phyloP scores from a whole-genome alignment of 495 filamentous ascomycete genomes.

The Jackrogersella multiformis region DNA sequence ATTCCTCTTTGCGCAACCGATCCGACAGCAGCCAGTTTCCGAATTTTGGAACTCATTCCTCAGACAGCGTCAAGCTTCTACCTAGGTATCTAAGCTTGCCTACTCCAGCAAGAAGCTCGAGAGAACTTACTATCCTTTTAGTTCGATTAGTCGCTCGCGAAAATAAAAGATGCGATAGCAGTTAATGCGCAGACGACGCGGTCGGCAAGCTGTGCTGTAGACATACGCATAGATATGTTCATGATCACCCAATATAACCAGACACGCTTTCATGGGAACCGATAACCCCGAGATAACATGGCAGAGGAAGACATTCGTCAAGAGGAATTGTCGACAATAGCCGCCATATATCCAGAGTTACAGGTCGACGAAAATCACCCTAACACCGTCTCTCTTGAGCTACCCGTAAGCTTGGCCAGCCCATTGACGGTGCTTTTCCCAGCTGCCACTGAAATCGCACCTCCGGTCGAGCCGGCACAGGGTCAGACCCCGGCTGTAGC shows the following conservation, averaged over 20 bases:
- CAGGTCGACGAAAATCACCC: conserved; percentile 65
- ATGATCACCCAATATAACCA: conserved; percentile 17
- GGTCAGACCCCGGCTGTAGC: conserved; percentile 15
- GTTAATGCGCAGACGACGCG: background rate
- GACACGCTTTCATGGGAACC: conserved; percentile 30
- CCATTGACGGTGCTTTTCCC: conserved; percentile 78
- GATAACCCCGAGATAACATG: conserved; percentile 46
- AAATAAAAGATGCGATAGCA: conserved; percentile 18
- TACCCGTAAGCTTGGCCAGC: conserved; percentile 74
- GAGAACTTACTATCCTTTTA: background rate
- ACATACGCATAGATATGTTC: conserved; percentile 36
- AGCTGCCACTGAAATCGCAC: conserved; percentile 55
- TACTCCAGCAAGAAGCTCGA: background rate
- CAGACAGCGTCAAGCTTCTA: background rate
- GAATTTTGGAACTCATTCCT: background rate
- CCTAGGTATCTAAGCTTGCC: background rate
- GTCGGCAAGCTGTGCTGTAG: background rate
- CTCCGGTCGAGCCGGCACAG: conserved; percentile 31
- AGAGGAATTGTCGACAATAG: conserved; percentile 82
- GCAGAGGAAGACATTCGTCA: conserved; percentile 74
- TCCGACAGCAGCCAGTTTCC: background rate
- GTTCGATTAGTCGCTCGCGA: background rate
- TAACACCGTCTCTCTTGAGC: conserved; percentile 72
- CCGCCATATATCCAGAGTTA: conserved; percentile 90
- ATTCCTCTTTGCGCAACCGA: too few relatives aligned